These are phyloP conservation scores for Gnomoniopsis sp. DNA, from an alignment of 2,329 filamentous ascomycete species.

Conservation along the genomic window DNA sequence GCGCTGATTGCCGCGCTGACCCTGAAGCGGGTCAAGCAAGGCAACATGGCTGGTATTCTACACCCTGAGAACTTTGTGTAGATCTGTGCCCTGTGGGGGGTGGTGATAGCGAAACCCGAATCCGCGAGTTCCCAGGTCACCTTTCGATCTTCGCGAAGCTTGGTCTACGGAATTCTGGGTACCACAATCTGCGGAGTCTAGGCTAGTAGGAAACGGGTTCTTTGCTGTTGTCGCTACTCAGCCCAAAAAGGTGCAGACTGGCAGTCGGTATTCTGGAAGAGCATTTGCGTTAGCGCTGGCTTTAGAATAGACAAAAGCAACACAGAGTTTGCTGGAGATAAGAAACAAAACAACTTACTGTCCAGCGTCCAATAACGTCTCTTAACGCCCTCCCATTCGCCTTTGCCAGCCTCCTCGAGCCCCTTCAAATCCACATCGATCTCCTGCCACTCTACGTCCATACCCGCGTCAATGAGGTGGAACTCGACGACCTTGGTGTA, in stretches of 20 bases:
- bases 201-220: background rate
- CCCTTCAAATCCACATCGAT: slow-evolving; percentile 66
- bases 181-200: background rate
- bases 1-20: slow-evolving; percentile 82
- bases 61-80: slow-evolving; percentile 61
- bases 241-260: slow-evolving; percentile 70
- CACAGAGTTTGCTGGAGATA: background rate
- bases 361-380: slow-evolving; percentile 88
- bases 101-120: background rate
- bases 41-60: slow-evolving; percentile 61
- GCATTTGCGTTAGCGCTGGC: slow-evolving; percentile 25
- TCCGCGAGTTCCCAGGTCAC: background rate
- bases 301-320: slow-evolving; percentile 8
- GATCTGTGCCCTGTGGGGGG: background rate
- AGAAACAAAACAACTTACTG: slow-evolving; percentile 47
- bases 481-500: slow-evolving; percentile 91
- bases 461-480: slow-evolving; percentile 82
- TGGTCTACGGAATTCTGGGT: background rate
- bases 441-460: slow-evolving; percentile 84
- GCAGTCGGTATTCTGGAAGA: slow-evolving; percentile 63
- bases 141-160: background rate
- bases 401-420: slow-evolving; percentile 63
- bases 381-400: slow-evolving; percentile 84
- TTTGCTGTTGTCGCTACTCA: slow-evolving; percentile 30
- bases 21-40: slow-evolving; percentile 59